Base-by-base conservation (phyloP, 1,139 yeast species). In the Debaryomyces udenii region DNA sequence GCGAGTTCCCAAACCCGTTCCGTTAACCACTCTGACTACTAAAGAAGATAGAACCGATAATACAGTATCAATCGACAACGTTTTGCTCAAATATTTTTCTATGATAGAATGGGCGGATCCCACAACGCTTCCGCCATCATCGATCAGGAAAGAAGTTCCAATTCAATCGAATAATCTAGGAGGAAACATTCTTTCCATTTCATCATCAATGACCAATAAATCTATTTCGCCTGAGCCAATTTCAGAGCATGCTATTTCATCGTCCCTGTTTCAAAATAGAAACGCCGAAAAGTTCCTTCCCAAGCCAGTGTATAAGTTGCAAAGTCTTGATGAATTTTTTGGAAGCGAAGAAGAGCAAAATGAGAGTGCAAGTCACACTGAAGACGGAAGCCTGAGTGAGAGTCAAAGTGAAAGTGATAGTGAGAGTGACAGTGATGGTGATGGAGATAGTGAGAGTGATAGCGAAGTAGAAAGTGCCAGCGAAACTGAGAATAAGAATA, bases 261-360 rank as follows among this genome's bases (percentile, higher is more conserved):
- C 69, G 1, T 50, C 49, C 18, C 57, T 51, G 9, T 52, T 50
- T 34, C 37, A 34, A 6, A 34, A 34, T 26, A 34, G 16, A 23
- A 32, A 24, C 16, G 23, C 27, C 13, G 37, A 13, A 7, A 23
- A 15, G 26, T 18, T 24, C n/a, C 30, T 36, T 6, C 47, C 55
- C 3, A 60, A 56, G 39, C 57, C 78, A 61, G 52, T 74, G 0
- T 68, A 82, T 55, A 78, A 77, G 49, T 66, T 86, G 37, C 96
- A 86, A 61, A 87, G 89, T 44, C 66, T 90, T 48, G 96, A 90
- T 55, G 96, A 90, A 46, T 89, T 89, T 59, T 85, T 90, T 55
- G 87, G 86, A 1, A 54, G 53, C 14, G 84, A 80, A 38, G 74
- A 74, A 6, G 73, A 68, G 7, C 41, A 44, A 27, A 61, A 48